Conservation (phyloP, 2,329 filamentous ascomycete genomes). For the Rhinocladiella mackenziei region DNA sequence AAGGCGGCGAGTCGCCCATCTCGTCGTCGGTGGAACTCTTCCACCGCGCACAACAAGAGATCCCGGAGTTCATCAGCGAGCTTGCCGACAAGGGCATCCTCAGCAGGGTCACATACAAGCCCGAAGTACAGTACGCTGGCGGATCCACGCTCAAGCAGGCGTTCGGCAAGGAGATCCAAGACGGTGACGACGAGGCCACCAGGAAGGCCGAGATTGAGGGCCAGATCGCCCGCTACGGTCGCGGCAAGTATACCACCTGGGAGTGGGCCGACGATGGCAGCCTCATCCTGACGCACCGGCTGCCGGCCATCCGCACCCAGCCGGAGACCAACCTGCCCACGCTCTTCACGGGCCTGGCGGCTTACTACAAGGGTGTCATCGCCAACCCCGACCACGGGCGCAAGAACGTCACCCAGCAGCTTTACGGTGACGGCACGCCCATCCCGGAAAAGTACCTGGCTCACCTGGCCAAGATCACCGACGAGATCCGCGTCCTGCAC, state of each 20-base stretch:
- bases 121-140: conserved; percentile 44
- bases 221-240: conserved; percentile 47
- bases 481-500: conserved; percentile 49
- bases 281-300: conserved; percentile 43
- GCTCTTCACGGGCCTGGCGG: conserved; percentile 46
- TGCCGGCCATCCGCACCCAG: conserved; percentile 48
- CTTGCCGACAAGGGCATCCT: conserved; percentile 46
- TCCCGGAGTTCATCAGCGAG: conserved; percentile 46
- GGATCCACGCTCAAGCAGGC: conserved; percentile 47
- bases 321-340: conserved; percentile 45
- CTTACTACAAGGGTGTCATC: conserved; percentile 42
- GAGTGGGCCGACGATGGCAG: conserved; percentile 44
- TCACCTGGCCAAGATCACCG: conserved; percentile 44
- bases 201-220: conserved; percentile 45
- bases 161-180: conserved; percentile 47
- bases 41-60: conserved; percentile 43
- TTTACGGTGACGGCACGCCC: conserved; percentile 46
- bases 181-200: conserved; percentile 43
- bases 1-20: conserved; percentile 45
- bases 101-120: conserved; percentile 43
- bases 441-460: conserved; percentile 47
- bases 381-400: conserved; percentile 24
- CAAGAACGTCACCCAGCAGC: conserved; percentile 38
- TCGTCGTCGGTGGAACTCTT: conserved; percentile 49
- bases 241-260: conserved; percentile 47